Base-by-base conservation (phyloP, 805 yeast genomes). In the Barnettozyma californica region DNA sequence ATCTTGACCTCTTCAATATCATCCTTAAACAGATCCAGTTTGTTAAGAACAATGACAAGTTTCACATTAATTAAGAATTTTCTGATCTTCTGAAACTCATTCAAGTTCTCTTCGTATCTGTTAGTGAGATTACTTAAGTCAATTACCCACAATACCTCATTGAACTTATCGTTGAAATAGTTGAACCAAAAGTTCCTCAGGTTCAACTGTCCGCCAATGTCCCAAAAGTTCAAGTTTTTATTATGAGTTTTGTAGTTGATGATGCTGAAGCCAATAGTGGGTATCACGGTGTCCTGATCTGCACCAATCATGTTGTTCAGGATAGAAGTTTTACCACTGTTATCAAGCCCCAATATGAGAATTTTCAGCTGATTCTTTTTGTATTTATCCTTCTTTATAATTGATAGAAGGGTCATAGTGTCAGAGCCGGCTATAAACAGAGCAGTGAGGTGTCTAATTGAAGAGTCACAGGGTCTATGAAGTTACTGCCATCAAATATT, bases 131-230 rank as follows among this genome's bases (percentile, higher is more conserved):
- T 77, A 13, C 67, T 53, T 2, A 80, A 75, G 65, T 92, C 97
- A 6, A 92, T 75, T 19, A 91, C 96, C 97, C 97, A 91, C 11
- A 91, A 66, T 16, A 91, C 69, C 6, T 80, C 78, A 57, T 91
- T 91, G 37, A 76, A 68, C 57, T 79, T 81, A 54, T 90, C 97
- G 37, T 57, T 56, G 60, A 86, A 91, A 65, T 92, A 91, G 67
- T 91, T 92, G 58, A 87, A 81, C 98, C 98, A 91, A 72, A 90
- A 90, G 16, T 91, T 82, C 42, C 98, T 69, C 38, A 91, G 70
- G 1, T 92, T 77, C 41, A 75, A 68, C 64, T 91, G 98, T 2
- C 98, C 98, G 5, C 98, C 98, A 11, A 91, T 81, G 61, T 88
- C 96, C 98, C 95, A 85, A 27, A 84, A 62, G 53, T 83, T 83